Evolutionary conservation across 176 grass and related monocot genomes (phyloP).

Genomic region (Triticum aestivum): DNA sequence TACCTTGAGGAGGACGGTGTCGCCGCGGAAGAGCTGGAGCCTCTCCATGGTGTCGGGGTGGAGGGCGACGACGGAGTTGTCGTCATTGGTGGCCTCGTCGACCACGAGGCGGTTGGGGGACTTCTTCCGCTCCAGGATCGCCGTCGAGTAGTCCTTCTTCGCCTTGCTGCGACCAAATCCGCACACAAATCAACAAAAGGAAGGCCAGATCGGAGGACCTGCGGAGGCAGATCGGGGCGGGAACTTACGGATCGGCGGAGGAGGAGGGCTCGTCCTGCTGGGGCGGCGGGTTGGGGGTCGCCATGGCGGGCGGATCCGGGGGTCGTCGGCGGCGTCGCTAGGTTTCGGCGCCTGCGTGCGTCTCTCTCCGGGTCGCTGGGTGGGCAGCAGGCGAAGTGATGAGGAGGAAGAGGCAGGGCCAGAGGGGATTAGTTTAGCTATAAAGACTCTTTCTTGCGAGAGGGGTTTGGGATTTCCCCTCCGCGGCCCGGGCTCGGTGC

Average conservation of each 20-base stretch:
- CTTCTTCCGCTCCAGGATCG: slow-evolving; percentile 85
- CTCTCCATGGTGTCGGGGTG: slow-evolving; percentile 84
- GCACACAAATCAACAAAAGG: not conserved
- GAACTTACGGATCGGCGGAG: slow-evolving; percentile 64
- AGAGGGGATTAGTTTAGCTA: not conserved
- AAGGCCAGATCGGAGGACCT: slow-evolving; percentile 17
- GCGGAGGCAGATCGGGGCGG: not conserved
- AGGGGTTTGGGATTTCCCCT: not conserved
- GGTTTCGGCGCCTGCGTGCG: not conserved
- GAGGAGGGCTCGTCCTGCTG: slow-evolving; percentile 51
- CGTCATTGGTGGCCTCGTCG: slow-evolving; percentile 82
- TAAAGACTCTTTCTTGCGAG: not conserved
- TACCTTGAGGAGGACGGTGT: slow-evolving; percentile 85
- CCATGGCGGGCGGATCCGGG: not conserved
- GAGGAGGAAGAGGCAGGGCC: not conserved
- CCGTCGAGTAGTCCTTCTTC: slow-evolving; percentile 89
- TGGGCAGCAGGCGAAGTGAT: not conserved
- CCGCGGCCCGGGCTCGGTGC: too few species aligned
- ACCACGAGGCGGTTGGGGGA: slow-evolving; percentile 72
- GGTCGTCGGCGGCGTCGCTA: not conserved
- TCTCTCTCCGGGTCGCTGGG: not conserved
- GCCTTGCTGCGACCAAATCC: slow-evolving; percentile 51
- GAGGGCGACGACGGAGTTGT: slow-evolving; percentile 75
- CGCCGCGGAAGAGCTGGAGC: slow-evolving; percentile 79
- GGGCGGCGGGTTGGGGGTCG: not conserved